Base-by-base conservation (phyloP, 75 land plant species). In the Sequoia sempervirens region DNA sequence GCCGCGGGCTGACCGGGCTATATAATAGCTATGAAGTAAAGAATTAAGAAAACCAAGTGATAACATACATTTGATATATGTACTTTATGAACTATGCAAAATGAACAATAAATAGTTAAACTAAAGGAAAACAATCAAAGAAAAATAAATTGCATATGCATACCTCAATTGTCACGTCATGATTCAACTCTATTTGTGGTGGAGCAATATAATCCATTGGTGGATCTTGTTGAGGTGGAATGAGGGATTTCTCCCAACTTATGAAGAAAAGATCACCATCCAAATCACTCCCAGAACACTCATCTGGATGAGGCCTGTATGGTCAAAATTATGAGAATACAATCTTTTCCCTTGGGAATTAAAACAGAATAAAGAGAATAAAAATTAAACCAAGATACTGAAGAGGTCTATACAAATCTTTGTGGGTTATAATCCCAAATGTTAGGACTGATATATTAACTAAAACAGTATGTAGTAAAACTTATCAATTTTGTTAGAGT, bases 281-380 rank as follows among this genome's bases (percentile, higher is more conserved):
- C 85, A 97, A 85, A 83, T 97, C 99, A 87, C 99, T 95, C 10
- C 99, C 99, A 2, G 99, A 97, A 84, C 99, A 97, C 75, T 97
- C 99, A 88, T 92, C 94, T 61, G 99, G 95, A 85, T 97, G 99
- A 12, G 99, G 99, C 85, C 99, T 97, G 61, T 64, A 73, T 70
- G 20, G 14, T 81, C 66, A 81, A 53, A 81, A 81, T 52, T 30
- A 47, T 40, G 50, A 76, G 41, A 23, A 75, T 36, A 40, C 84
- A 40, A 20, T 43, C 32, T 68, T 28, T 68, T 11, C 28, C 64
- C 4, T 18, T 0, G 20, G 64, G 20, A 58, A 58, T 34, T 58
- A 58, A 4, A 58, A 58, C 20, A 0, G 23, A 58, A 20, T 58
- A 58, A 58, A 58, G 20, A 58, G 23, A 58, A 26, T 58, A 20